phyloP scores from a whole-genome alignment of 2,329 filamentous ascomycete genomes.

The Paecilomyces sp. region DNA sequence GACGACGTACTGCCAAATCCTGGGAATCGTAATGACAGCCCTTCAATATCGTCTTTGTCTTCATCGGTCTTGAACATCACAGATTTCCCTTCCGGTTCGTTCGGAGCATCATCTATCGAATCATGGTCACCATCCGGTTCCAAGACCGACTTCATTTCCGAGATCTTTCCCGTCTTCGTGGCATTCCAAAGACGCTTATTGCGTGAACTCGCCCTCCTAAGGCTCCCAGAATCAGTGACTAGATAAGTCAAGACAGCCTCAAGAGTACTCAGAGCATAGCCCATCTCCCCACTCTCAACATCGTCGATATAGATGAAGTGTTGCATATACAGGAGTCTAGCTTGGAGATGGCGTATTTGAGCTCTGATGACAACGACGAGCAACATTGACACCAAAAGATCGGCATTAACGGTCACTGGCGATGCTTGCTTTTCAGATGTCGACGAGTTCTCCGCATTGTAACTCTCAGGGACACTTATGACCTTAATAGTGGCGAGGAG shows the following conservation, averaged over 20 bases:
- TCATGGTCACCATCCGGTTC: conserved; percentile 56
- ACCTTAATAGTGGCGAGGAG: conserved; percentile 75
- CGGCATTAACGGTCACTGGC: conserved; percentile 68
- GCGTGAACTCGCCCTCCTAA: conserved; percentile 76
- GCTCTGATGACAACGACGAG: conserved; percentile 89
- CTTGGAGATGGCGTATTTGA: conserved; percentile 78
- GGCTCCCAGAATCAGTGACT: conserved; percentile 67
- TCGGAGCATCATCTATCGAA: conserved; percentile 21
- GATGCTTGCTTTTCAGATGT: conserved; percentile 47
- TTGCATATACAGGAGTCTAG: conserved; percentile 86
- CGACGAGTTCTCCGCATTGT: conserved; percentile 31
- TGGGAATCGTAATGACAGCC: conserved; percentile 13
- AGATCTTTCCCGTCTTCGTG: conserved; percentile 66
- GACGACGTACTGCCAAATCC: conserved; percentile 12
- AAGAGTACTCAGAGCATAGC: conserved; percentile 91
- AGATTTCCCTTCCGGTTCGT: conserved; percentile 32
- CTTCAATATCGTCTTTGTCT: conserved; percentile 18
- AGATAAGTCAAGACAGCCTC: conserved; percentile 91
- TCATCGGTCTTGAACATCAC: conserved; percentile 29
- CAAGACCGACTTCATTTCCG: conserved; percentile 69
- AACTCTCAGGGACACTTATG: conserved; percentile 59
- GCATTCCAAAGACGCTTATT: conserved; percentile 89
- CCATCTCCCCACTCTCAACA: conserved; percentile 91
- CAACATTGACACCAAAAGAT: conserved; percentile 85
- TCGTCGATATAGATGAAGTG: conserved; percentile 98